A percentile compares a stretch with the other conserved stretches of the same genome.
Evolutionary conservation across 352 stramenopile genomes (phyloP).

Genomic region (Phytophthora tentaculata): DNA sequence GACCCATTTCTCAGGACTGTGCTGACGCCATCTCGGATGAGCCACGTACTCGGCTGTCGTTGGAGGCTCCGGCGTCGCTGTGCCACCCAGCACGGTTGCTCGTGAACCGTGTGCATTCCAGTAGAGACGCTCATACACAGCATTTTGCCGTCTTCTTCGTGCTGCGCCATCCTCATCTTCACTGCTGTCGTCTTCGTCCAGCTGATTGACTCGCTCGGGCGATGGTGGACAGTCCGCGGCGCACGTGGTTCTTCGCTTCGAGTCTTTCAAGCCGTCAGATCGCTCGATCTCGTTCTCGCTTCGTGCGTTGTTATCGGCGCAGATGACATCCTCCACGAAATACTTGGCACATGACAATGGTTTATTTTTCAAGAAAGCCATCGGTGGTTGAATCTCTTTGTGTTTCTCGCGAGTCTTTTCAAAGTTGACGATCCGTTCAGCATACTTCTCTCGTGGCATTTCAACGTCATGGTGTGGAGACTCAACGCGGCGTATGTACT

Average conservation of each 20-base stretch:
- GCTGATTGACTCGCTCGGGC: conserved; percentile 29
- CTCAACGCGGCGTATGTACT: conserved; percentile 43
- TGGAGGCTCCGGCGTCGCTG: conserved; percentile 33
- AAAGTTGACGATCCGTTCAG: conserved; percentile 54
- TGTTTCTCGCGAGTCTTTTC: conserved; percentile 63
- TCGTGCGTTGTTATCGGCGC: conserved; percentile 22
- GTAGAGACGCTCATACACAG: conserved; percentile 39
- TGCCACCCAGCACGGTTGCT: conserved; percentile 24
- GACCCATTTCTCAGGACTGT: conserved; percentile 62
- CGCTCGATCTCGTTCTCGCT: conserved; percentile 22
- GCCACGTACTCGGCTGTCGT: conserved; percentile 65
- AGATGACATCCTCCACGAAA: conserved; percentile 60
- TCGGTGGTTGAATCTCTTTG: conserved; percentile 75
- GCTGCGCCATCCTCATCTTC: conserved; percentile 22
- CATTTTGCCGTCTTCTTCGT: conserved; percentile 19
- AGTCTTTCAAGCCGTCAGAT: conserved; percentile 1
- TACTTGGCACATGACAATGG: conserved; percentile 64
- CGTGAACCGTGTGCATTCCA: conserved; percentile 30
- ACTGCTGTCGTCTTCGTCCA: conserved; percentile 21
- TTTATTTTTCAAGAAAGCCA: conserved; percentile 64
- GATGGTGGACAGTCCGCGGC: conserved; percentile 30
- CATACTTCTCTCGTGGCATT: conserved; percentile 50
- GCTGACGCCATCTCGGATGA: conserved; percentile 60
- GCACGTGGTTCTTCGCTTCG: conserved; percentile 33
- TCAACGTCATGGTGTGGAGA: conserved; percentile 18